Evolutionary conservation across 306 rosid species (phyloP).

Genomic region (Delonix regia): DNA sequence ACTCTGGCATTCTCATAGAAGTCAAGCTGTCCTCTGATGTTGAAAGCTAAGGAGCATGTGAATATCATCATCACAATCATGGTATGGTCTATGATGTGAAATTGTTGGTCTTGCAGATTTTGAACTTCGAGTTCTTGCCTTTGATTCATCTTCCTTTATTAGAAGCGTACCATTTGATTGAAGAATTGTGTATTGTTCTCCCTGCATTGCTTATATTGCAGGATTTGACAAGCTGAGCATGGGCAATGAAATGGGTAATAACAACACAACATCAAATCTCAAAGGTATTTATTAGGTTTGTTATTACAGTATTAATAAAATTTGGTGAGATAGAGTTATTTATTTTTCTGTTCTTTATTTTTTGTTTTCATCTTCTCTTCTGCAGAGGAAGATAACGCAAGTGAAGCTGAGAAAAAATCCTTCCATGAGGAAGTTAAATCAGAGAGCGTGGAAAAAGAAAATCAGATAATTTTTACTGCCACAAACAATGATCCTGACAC

Average conservation of each 20-base stretch:
- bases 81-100: constrained; percentile 43
- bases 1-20: constrained; percentile 55
- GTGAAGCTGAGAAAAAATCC: constrained; percentile 35
- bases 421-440: background rate
- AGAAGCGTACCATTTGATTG: constrained; percentile 25
- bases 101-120: constrained; percentile 37
- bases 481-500: background rate
- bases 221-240: constrained; percentile 67
- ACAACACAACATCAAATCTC: constrained; percentile 57
- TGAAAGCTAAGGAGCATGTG: constrained; percentile 54
- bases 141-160: constrained; percentile 36
- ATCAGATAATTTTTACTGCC: background rate
- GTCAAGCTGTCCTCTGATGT: constrained; percentile 46
- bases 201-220: constrained; percentile 49
- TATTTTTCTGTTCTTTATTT: background rate
- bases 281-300: constrained; percentile 61
- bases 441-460: background rate
- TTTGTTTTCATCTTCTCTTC: constrained; percentile 4
- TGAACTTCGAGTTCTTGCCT: constrained; percentile 15
- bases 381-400: constrained; percentile 64
- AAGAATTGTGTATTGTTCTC: constrained; percentile 29
- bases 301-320: constrained; percentile 3
- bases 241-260: constrained; percentile 94
- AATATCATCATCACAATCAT: constrained; percentile 61
- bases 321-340: constrained; percentile 7